A percentile compares a stretch with the other conserved stretches of the same genome.
phyloP scores from a whole-genome alignment of 495 filamentous ascomycete species.

The Penicillium malachiteum region DNA sequence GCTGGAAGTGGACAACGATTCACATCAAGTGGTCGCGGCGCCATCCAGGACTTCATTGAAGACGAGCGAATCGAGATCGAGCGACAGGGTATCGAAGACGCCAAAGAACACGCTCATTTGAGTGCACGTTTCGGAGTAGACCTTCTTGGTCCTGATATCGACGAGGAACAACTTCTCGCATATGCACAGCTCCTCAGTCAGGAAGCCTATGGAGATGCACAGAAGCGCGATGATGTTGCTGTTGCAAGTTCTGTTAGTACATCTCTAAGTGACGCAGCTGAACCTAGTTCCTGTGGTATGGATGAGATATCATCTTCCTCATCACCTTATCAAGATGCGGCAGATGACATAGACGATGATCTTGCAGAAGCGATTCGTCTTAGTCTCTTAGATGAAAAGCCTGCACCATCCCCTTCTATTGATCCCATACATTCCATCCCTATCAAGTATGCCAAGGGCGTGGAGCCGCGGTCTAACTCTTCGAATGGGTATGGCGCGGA shows the following conservation, averaged over 20 bases:
- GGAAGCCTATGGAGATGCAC: conserved; percentile 67
- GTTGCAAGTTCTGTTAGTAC: conserved; percentile 50
- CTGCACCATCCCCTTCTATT: conserved; percentile 5
- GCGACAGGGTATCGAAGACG: conserved; percentile 64
- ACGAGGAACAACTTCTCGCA: conserved; percentile 82
- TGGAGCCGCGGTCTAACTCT: conserved; percentile 14
- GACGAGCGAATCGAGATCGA: conserved; percentile 78
- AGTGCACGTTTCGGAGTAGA: conserved; percentile 80
- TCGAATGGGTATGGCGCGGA: conserved; percentile 27
- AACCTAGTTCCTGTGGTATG: conserved; percentile 51
- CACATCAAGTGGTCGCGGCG: conserved; percentile 58
- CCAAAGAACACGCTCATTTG: conserved; percentile 62
- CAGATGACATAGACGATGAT: conserved; percentile 65
- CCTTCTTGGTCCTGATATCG: conserved; percentile 66
- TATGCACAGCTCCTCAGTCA: conserved; percentile 89
- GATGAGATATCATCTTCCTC: conserved; percentile 44
- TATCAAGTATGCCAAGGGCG: conserved; percentile 51
- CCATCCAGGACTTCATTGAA: conserved; percentile 73
- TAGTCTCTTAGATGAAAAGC: conserved; percentile 60
- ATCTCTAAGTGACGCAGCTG: conserved; percentile 40
- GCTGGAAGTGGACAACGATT: conserved; percentile 53
- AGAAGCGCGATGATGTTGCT: conserved; percentile 49
- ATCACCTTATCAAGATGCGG: conserved; percentile 39
- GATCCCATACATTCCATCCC: conserved; percentile 45
- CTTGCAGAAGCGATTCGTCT: conserved; percentile 79